Evolutionary conservation across 1,139 yeast species (phyloP), one percentile per base, ranked within the genome.

Genomic region (Blastobotrys malaysiensis): DNA sequence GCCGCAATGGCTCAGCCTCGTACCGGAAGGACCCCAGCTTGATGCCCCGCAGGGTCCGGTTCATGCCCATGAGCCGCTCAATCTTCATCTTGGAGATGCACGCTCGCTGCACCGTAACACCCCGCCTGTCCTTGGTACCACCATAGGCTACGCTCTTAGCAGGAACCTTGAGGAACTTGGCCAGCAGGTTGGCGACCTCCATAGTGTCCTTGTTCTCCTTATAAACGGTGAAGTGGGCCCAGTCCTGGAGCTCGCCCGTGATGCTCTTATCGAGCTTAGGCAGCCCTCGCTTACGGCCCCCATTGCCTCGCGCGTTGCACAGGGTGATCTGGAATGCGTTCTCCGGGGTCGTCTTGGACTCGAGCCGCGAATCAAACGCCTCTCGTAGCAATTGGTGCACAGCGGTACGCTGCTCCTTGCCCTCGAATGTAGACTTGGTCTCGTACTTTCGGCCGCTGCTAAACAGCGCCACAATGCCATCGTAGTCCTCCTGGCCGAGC

Each of bases 111-210:
- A 90, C 89, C 1, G 99, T 95, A 21, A 88, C 93, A 53, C 96
- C 99, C 66, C 99, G 82, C 65, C 98, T 82, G 69, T 93, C 99
- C 66, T 93, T 93, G 3, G 99, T 95, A 19, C 99, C 99, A 0
- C 98, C 96, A 69, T 84, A 90, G 53, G 87, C 78, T 44, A 93
- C 77, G 43, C 76, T 69, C 62, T 84, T 86, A 6, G 86, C 77
- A 16, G 91, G 93, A 16, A 87, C 73, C 58, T 91, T 79, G 62
- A 93, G 75, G 60, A 88, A 79, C 65, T 86, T 86, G 45, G 93
- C 75, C 49, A 93, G 74, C 39, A 86, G 73, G 26, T 83, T 79
- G 0, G 95, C 95, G 7, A 88, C 91, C 70, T 93, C 98, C 97
- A 93, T 90, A 1, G 99, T 91, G 65, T 93, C 99, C 68, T 93